Evolutionary conservation across 805 yeast species (phyloP).

Genomic region (Nakazawaea anatomiae): DNA sequence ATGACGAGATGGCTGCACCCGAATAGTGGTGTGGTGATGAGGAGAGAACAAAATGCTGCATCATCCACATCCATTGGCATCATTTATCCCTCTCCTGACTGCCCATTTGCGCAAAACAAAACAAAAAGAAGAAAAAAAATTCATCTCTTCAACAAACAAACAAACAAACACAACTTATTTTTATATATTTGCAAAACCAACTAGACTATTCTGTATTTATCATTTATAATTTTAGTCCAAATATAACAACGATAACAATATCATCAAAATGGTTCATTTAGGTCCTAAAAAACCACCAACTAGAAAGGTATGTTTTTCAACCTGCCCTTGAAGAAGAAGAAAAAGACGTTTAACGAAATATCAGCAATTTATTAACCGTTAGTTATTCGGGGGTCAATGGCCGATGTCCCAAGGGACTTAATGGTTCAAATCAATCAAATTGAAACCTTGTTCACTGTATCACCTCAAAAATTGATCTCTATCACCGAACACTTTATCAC

Average conservation of each 20-base stretch:
- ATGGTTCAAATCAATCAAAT: constrained; percentile 50
- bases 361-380: neutral
- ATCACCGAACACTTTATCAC: constrained; percentile 70
- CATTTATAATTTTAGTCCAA: neutral
- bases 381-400: constrained; percentile 41
- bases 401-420: constrained; percentile 62
- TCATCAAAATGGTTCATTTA: constrained; percentile 66
- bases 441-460: constrained; percentile 58
- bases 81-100: no score
- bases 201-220: no score
- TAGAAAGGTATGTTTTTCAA: constrained; percentile 46
- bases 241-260: neutral
- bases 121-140: no score
- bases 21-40: no score
- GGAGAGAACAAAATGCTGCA: no score
- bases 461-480: constrained; percentile 51
- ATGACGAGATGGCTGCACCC: no score
- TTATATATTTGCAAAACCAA: no score
- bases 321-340: neutral
- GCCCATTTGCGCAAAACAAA: no score
- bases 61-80: no score
- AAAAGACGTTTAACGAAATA: neutral
- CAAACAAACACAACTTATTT: no score
- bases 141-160: no score
- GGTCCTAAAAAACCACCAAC: constrained; percentile 82